Percentiles rank a stretch among this genome's conserved stretches.
These are phyloP conservation scores for Penicillium sp. DNA, from an alignment of 2,329 filamentous ascomycete species.

Conservation along the genomic window DNA sequence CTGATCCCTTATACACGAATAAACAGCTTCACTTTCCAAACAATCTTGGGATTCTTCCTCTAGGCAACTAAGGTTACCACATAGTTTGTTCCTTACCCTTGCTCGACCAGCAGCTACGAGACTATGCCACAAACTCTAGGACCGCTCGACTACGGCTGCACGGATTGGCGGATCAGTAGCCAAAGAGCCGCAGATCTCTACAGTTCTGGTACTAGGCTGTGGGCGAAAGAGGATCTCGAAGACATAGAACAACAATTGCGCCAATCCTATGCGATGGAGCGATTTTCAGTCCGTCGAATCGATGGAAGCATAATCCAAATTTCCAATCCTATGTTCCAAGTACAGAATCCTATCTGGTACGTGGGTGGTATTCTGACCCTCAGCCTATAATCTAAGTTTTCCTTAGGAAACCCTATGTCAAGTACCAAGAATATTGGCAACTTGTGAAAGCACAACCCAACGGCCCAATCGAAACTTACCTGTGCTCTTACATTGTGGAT, in stretches of 20 bases:
- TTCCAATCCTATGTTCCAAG: conserved; percentile 23
- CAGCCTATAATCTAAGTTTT: conserved; percentile 16
- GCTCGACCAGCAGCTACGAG: conserved; percentile 3
- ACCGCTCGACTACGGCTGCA: conserved; percentile 23
- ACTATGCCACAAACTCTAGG: conserved; percentile 19
- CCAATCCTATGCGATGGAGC: conserved; percentile 20
- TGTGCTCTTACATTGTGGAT: conserved; percentile 26
- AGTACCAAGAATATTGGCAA: conserved; percentile 26
- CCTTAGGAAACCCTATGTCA: conserved; percentile 23
- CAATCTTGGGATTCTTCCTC: background rate
- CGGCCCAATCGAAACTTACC: conserved; percentile 22
- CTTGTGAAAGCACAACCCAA: conserved; percentile 22
- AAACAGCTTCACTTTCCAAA: too few species aligned
- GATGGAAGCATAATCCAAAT: conserved; percentile 25
- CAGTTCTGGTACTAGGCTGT: conserved; percentile 21
- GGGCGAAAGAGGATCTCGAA: conserved; percentile 23
- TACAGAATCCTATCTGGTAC: conserved; percentile 27
- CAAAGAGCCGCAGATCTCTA: conserved; percentile 25
- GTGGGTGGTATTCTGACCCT: conserved; percentile 16
- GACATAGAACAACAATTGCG: conserved; percentile 25
- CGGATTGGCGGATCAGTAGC: conserved; percentile 25
- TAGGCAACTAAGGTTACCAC: conserved; percentile 10
- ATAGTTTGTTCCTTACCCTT: conserved; percentile 6
- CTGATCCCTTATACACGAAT: too few species aligned
- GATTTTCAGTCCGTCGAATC: conserved; percentile 25